These are phyloP conservation scores for Zostera marina DNA, from an alignment of 116 monocot species.

Conservation along the genomic window DNA sequence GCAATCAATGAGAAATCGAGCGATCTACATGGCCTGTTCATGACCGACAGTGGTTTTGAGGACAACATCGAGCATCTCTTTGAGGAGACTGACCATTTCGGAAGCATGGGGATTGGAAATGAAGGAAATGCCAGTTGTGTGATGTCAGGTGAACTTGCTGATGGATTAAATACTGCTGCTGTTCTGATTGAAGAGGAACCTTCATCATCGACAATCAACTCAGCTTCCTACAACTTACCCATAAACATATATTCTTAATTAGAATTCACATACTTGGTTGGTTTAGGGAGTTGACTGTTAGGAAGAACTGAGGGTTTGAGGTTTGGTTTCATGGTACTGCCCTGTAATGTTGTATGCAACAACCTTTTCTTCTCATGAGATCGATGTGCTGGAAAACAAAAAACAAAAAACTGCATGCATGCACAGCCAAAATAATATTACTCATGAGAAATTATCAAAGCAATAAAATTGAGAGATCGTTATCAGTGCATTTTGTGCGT, in stretches of 20 bases:
- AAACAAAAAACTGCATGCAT: neutral
- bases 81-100: constrained; percentile 8
- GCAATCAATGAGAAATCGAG: constrained; percentile 4
- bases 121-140: neutral
- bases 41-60: constrained; percentile 18
- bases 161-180: neutral
- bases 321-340: neutral
- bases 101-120: neutral
- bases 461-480: constrained; percentile 1
- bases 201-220: constrained; percentile 5
- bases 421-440: neutral
- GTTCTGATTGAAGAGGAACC: neutral
- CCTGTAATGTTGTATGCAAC: too few species aligned
- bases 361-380: neutral
- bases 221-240: constrained; percentile 9
- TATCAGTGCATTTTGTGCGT: neutral
- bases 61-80: constrained; percentile 40
- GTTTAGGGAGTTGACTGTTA: neutral
- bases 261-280: too few species aligned
- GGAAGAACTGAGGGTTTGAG: neutral
- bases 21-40: constrained; percentile 16
- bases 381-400: neutral
- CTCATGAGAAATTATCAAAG: constrained; percentile 4
- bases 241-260: constrained; percentile 15
- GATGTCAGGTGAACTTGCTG: neutral